Conservation (phyloP, 768 basidiomycete species). For the Stropharia rugosoannulata region DNA sequence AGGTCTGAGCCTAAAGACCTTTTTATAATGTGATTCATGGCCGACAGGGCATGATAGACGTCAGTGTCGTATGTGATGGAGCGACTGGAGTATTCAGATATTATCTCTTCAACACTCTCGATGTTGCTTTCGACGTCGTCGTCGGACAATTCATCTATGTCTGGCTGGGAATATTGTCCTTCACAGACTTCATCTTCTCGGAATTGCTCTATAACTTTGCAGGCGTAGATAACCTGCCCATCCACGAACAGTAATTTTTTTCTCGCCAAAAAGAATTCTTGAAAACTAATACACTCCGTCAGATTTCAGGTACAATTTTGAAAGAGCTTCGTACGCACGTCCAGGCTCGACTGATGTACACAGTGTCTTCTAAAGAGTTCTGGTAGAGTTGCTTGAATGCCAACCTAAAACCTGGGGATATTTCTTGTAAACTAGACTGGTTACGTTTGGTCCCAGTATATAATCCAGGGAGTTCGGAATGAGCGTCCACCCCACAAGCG, state of each 20-base stretch:
- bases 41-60: slow-evolving; percentile 5
- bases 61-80: background rate
- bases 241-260: background rate
- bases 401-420: slow-evolving; percentile 7
- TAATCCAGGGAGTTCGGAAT: slow-evolving; percentile 12
- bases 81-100: background rate
- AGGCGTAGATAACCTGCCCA: background rate
- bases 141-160: background rate
- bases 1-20: background rate
- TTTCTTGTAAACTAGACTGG: slow-evolving; percentile 4
- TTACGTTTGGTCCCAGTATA: background rate
- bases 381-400: background rate
- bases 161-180: background rate
- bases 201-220: background rate
- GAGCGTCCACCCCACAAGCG: slow-evolving; percentile 2
- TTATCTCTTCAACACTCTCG: background rate
- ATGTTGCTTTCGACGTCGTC: background rate
- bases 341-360: slow-evolving; percentile 6
- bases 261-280: background rate
- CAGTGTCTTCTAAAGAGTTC: background rate
- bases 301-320: background rate
- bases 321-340: slow-evolving; percentile 3
- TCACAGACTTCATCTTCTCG: background rate
- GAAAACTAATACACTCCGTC: background rate
- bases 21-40: background rate